Evolutionary conservation across 2,329 filamentous ascomycete genomes (phyloP), one percentile per base, ranked within the genome.

Genomic region (Cryoendolithus antarcticus): DNA sequence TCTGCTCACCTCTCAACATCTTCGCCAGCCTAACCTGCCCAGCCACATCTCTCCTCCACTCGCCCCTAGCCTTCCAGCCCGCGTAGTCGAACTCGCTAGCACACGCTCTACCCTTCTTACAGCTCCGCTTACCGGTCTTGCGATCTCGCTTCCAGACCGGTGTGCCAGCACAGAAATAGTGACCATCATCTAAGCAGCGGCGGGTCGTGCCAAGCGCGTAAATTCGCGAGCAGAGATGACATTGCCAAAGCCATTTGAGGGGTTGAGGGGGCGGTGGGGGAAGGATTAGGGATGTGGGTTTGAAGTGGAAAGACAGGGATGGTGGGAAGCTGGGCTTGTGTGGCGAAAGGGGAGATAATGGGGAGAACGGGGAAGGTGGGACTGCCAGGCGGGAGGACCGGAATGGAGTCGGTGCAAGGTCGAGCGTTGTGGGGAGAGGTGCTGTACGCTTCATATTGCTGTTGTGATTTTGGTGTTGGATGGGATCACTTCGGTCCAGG

Each of bases 181-280:
- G 71, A 2, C 71, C 70, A 45, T 74, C 70, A 34, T 68, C 60
- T 6, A 74, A 63, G 43, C 70, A 74, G 38, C 71, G 65, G 0
- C 67, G 63, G 0, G 71, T 74, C 2, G 63, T 63, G 12, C 61
- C 64, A 2, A 74, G 58, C 1, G 58, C 55, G 52, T 73, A 74
- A 8, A 55, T 59, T 11, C 55, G 58, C 30, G 57, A 53, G 54
- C 71, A 74, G 32, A 65, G 50, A 50, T 74, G 71, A 48, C 71
- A 74, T 46, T 63, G 60, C 71, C 71, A 74, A 27, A 68, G 54
- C 70, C 70, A 74, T 11, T 51, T 48, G 3, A 67, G 54, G 0
- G 64, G 62, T 2, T 54, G 43, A 4, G 51, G 42, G 0, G 61
- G 53, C 1, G 52, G 52, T n/a, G 54, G 50, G 8, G 6, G 48